phyloP scores from a whole-genome alignment of 495 filamentous ascomycete species.

The Annulohypoxylon bovei region DNA sequence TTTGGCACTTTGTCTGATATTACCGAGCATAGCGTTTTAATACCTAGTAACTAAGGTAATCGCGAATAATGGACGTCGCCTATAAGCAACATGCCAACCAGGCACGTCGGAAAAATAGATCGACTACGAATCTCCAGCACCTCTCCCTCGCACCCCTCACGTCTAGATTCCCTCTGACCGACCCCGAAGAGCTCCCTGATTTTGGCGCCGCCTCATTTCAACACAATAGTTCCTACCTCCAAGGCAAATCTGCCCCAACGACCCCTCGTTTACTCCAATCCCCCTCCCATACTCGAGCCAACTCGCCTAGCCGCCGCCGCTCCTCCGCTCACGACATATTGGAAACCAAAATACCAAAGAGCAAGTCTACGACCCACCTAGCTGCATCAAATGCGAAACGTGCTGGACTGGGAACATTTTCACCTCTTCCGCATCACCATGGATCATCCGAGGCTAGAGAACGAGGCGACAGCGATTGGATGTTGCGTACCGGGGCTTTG shows the following conservation, averaged over 20 bases:
- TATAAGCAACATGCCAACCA: conserved; percentile 63
- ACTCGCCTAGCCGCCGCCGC: conserved; percentile 50
- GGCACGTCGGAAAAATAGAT: conserved; percentile 57
- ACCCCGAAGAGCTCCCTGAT: conserved; percentile 58
- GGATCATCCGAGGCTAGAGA: conserved; percentile 27
- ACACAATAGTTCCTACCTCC: conserved; percentile 59
- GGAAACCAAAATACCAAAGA: conserved; percentile 49
- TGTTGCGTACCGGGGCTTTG: conserved; percentile 75
- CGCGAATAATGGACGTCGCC: conserved; percentile 58
- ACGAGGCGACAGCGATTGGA: conserved; percentile 72
- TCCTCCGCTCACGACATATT: conserved; percentile 44
- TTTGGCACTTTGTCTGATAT: neutral
- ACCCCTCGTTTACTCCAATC: conserved; percentile 67
- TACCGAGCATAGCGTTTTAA: neutral
- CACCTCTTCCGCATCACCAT: conserved; percentile 39
- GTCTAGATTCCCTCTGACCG: conserved; percentile 68
- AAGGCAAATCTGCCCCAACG: conserved; percentile 64
- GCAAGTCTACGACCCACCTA: conserved; percentile 59
- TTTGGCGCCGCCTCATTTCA: conserved; percentile 37
- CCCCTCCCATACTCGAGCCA: conserved; percentile 53
- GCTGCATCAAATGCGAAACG: conserved; percentile 34
- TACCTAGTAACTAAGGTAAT: neutral
- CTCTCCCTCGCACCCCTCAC: conserved; percentile 73
- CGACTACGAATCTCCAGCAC: conserved; percentile 59
- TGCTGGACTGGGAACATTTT: conserved; percentile 26